Evolutionary conservation across 2,329 filamentous ascomycete species (phyloP).

Genomic region (Mariannaea sp.): DNA sequence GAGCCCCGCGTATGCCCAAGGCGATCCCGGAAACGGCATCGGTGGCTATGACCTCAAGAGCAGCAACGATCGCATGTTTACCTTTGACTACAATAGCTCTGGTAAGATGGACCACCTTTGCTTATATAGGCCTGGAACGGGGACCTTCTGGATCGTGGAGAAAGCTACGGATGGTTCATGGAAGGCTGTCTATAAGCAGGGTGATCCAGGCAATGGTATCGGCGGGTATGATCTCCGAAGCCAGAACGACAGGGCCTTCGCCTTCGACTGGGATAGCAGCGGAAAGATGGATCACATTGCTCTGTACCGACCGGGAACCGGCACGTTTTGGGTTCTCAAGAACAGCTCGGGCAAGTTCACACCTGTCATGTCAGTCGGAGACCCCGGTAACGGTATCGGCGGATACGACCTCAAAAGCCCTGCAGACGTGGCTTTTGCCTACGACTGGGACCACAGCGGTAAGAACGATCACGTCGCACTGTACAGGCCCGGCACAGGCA

Average conservation of each 20-base stretch:
- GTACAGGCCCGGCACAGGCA: conserved; percentile 10
- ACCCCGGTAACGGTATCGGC: conserved; percentile 8
- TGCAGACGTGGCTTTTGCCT: background rate
- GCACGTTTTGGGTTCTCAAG: conserved; percentile 8
- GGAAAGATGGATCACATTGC: conserved; percentile 15
- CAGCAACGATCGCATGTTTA: conserved; percentile 4
- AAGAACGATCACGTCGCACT: conserved; percentile 1
- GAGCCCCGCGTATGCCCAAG: conserved; percentile 5
- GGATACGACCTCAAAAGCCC: conserved; percentile 12
- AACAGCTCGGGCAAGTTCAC: background rate
- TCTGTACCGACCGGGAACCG: conserved; percentile 9
- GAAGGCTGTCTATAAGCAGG: conserved; percentile 1
- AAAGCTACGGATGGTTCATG: background rate
- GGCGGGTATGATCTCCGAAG: conserved; percentile 11
- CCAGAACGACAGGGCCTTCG: conserved; percentile 7
- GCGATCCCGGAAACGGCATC: conserved; percentile 8
- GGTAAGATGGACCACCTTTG: conserved; percentile 8
- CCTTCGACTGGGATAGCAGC: conserved; percentile 12
- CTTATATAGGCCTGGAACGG: background rate
- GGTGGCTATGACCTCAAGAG: conserved; percentile 10
- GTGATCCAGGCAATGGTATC: conserved; percentile 10
- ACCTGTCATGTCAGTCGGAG: conserved; percentile 7
- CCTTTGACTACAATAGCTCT: conserved; percentile 5
- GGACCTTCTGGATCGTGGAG: conserved; percentile 5
- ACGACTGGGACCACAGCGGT: conserved; percentile 3